Evolutionary conservation across 2,329 filamentous ascomycete genomes (phyloP).

Genomic region (Furcasterigmium sp.): DNA sequence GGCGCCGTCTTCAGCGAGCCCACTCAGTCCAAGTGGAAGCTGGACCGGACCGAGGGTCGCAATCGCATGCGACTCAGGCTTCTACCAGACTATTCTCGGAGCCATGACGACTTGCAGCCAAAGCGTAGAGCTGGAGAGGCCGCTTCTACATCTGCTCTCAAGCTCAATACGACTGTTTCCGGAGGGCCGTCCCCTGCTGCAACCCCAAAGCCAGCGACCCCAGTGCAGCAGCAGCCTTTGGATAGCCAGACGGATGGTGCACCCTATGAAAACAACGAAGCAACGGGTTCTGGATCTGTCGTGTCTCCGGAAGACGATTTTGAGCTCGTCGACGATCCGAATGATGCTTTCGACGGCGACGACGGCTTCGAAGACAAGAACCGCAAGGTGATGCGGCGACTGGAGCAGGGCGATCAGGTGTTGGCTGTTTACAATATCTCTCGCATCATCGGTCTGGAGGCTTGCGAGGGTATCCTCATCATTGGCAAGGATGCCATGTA

Average conservation of each 20-base stretch:
- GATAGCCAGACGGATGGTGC: constrained; percentile 8
- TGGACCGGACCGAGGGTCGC: constrained; percentile 91
- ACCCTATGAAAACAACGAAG: constrained; percentile 18
- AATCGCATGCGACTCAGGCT: constrained; percentile 91
- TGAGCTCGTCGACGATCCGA: constrained; percentile 90
- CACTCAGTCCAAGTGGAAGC: constrained; percentile 70
- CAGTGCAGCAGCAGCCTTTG: constrained; percentile 13
- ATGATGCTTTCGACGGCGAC: constrained; percentile 68
- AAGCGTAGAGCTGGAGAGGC: constrained; percentile 55
- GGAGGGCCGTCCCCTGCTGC: constrained; percentile 12
- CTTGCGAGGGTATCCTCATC: constrained; percentile 88
- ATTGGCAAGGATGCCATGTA: constrained; percentile 90
- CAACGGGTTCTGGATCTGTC: constrained; percentile 15
- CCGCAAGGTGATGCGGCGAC: constrained; percentile 89
- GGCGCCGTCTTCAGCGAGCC: constrained; percentile 73
- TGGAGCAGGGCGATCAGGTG: constrained; percentile 86
- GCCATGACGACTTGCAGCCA: constrained; percentile 73
- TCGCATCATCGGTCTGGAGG: constrained; percentile 87
- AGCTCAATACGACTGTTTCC: constrained; percentile 13
- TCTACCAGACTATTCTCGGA: constrained; percentile 67
- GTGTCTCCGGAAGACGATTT: constrained; percentile 77
- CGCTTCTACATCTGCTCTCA: constrained; percentile 8
- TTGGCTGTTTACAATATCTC: constrained; percentile 95
- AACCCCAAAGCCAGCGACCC: constrained; percentile 14
- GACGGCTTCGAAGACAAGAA: constrained; percentile 95